Evolutionary conservation across 192 early-diverging fungal species (phyloP), one percentile per base, ranked within the genome.

Genomic region (Gamsiella multidivaricata): DNA sequence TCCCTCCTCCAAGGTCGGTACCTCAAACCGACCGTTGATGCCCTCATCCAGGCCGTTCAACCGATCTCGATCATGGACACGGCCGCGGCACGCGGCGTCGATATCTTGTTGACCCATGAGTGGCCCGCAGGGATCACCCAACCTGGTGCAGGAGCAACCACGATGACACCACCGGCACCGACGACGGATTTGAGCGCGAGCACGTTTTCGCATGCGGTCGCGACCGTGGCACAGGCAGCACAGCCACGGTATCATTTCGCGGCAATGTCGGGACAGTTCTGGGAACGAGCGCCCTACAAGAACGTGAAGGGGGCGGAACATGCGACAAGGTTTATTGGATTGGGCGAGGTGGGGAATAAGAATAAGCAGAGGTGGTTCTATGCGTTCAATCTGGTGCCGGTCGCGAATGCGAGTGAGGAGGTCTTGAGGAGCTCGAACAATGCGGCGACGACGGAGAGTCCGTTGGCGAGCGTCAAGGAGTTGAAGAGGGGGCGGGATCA

Each of bases 221-320:
- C 91, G 11, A 64, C 64, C 8, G 45, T 88, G 1, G 86, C 80
- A 0, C 54, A 74, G 5, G 68, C 70, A 2, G 70, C 91, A 29
- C 88, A 91, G 75, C 96, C 96, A 5, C 86, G 94, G 22, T 98
- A 98, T 76, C 96, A 97, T 72, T 95, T 98, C 86, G 90, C 92
- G 28, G 68, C 87, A 1, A 83, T 85, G 1, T 88, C 87, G 65
- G 80, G 80, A 31, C 23, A 80, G 12, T 98, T 97, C 67, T 94
- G 87, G 64, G 94, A 98, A 85, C 86, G 96, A 11, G 89, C 91
- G 50, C 95, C 96, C 25, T 98, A 90, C 82, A 80, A 75, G 49
- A 92, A 92, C 73, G 63, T 46, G 65, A 79, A 82, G 73, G 46
- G 81, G 39, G 68, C 81, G 10, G 79, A 70, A 29, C 87, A 89